Evolutionary conservation across 345 rosid species (phyloP).

Genomic region (Eucalyptus cloeziana): DNA sequence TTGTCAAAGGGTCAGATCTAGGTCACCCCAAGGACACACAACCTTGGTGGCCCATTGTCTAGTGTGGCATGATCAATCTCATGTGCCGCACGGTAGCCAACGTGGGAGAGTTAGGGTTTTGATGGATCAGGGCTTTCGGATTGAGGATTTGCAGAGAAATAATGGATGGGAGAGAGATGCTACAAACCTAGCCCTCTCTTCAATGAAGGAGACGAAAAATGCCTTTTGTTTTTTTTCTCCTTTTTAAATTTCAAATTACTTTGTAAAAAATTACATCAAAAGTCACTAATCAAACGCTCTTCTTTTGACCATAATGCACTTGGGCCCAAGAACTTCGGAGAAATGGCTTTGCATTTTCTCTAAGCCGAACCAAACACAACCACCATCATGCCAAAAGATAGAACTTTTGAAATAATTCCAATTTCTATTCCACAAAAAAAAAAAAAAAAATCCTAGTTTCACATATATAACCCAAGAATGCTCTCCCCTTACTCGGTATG

Average conservation of each 20-base stretch:
- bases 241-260: background rate
- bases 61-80: background rate
- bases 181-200: background rate
- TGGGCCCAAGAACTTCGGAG: background rate
- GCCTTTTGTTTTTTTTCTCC: background rate
- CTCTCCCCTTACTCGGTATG: background rate
- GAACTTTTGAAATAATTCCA: background rate
- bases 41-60: background rate
- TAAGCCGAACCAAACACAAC: background rate
- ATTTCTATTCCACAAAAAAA: background rate
- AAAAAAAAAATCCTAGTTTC: background rate
- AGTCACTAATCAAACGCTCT: background rate
- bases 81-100: background rate
- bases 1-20: background rate
- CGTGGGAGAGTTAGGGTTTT: background rate
- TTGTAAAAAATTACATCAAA: background rate
- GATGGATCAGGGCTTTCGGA: background rate
- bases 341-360: background rate
- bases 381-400: background rate
- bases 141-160: background rate
- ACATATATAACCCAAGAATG: background rate
- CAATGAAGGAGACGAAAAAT: background rate
- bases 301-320: background rate
- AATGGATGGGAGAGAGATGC: background rate
- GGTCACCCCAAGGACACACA: rapidly evolving